phyloP scores from a whole-genome alignment of 805 yeast species.

The Yamadazyma scolyti region DNA sequence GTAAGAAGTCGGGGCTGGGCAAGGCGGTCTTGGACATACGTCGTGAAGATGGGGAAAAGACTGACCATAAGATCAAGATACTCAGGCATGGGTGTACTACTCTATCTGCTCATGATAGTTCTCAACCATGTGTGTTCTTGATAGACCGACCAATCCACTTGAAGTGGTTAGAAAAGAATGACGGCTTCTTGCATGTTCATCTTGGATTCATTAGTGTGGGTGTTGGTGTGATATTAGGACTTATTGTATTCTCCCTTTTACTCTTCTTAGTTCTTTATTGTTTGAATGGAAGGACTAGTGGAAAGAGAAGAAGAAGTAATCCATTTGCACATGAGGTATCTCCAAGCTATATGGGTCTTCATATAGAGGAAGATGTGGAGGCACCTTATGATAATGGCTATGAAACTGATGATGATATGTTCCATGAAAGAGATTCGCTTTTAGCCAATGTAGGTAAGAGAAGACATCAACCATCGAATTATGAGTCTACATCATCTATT shows the following conservation, averaged over 20 bases:
- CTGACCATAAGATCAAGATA: slow-evolving; percentile 52
- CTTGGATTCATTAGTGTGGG: slow-evolving; percentile 67
- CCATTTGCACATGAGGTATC: slow-evolving; percentile 11
- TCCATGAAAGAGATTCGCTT: slow-evolving; percentile 28
- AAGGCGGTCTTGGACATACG: slow-evolving; percentile 5
- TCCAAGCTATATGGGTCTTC: slow-evolving; percentile 37
- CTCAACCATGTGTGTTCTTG: slow-evolving; percentile 51
- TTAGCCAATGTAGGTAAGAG: slow-evolving; percentile 20
- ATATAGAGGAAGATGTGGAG: slow-evolving; percentile 24
- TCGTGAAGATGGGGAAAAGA: slow-evolving; percentile 5
- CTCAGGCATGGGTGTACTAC: slow-evolving; percentile 58
- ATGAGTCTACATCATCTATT: slow-evolving; percentile 2
- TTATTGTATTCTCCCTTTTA: slow-evolving; percentile 33
- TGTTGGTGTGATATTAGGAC: slow-evolving; percentile 63
- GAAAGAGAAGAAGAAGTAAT: slow-evolving; percentile 4
- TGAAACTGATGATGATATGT: slow-evolving; percentile 40
- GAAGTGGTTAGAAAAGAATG: slow-evolving; percentile 51
- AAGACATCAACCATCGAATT: slow-evolving; percentile 15
- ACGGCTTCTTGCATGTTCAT: slow-evolving; percentile 51
- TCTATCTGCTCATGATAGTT: slow-evolving; percentile 18
- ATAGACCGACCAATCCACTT: slow-evolving; percentile 68
- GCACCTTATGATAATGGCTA: slow-evolving; percentile 32
- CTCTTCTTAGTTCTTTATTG: slow-evolving; percentile 18
- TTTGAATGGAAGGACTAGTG: slow-evolving; percentile 13
- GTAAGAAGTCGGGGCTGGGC: slow-evolving; percentile 11